These are phyloP conservation scores for Ganoderma multipileum DNA, from an alignment of 1,284 basidiomycete species.

Conservation along the genomic window DNA sequence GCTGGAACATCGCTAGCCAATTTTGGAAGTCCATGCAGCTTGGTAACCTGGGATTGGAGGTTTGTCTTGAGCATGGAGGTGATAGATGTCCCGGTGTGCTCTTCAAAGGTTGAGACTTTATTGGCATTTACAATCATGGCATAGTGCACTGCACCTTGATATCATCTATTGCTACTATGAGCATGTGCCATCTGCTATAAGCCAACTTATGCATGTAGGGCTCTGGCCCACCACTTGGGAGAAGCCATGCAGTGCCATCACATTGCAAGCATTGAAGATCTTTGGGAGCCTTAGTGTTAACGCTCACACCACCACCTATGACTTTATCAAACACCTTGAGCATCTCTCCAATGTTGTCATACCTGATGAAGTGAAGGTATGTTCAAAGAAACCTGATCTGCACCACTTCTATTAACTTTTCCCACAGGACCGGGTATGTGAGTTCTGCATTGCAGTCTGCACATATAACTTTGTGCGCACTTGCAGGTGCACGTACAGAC, in stretches of 20 bases:
- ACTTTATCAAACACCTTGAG: slow-evolving; percentile 17
- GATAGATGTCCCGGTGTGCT: neutral
- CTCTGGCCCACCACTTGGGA: slow-evolving; percentile 30
- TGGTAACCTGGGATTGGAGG: neutral
- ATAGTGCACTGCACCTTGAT: neutral
- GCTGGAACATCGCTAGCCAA: too few relatives aligned
- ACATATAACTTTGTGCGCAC: slow-evolving; percentile 17
- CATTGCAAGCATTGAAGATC: slow-evolving; percentile 11
- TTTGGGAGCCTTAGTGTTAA: slow-evolving; percentile 19
- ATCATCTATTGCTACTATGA: neutral
- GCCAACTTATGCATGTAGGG: slow-evolving; percentile 21
- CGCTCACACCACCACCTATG: slow-evolving; percentile 18
- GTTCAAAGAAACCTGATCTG: too few relatives aligned
- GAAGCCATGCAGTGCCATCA: slow-evolving; percentile 20
- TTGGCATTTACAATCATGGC: neutral
- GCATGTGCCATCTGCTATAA: rapidly evolving
- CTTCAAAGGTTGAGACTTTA: neutral
- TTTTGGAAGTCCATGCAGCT: neutral
- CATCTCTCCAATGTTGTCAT: slow-evolving; percentile 13
- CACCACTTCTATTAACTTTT: neutral
- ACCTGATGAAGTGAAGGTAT: slow-evolving; percentile 13
- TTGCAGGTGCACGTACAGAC: slow-evolving; percentile 4
- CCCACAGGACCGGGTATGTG: slow-evolving; percentile 29
- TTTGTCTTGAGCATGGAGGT: neutral
- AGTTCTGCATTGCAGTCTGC: slow-evolving; percentile 20